Conservation (phyloP, 768 basidiomycete species). For the Tylopilus felleus region DNA sequence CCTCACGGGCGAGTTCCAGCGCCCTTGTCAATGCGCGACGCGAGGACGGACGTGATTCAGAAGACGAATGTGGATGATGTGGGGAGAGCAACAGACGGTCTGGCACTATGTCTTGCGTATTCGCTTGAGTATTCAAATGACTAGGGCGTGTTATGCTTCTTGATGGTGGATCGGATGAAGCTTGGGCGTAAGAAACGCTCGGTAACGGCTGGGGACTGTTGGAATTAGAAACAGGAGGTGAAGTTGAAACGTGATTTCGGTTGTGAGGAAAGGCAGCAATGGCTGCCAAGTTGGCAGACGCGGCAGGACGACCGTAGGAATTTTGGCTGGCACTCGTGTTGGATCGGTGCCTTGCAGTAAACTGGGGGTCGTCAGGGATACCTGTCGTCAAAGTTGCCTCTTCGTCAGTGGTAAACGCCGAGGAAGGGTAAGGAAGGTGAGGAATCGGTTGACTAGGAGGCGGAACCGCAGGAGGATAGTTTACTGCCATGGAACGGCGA, state of each 20-base stretch:
- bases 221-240: constrained; percentile 22
- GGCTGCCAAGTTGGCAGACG: constrained; percentile 52
- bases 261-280: constrained; percentile 62
- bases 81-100: constrained; percentile 45
- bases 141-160: constrained; percentile 44
- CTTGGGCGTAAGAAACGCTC: constrained; percentile 37
- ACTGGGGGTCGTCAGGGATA: constrained; percentile 29
- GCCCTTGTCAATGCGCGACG: constrained; percentile 83
- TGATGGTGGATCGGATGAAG: constrained; percentile 57
- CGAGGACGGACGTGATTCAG: constrained; percentile 64
- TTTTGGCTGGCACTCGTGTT: constrained; percentile 35
- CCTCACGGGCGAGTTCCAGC: constrained; percentile 84
- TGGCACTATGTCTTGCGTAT: constrained; percentile 39
- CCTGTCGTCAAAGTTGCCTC: constrained; percentile 20
- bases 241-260: constrained; percentile 34
- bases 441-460: constrained; percentile 77
- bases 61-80: constrained; percentile 38
- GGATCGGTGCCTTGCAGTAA: constrained; percentile 33
- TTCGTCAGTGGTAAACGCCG: constrained; percentile 15
- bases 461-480: constrained; percentile 62
- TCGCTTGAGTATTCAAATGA: constrained; percentile 20
- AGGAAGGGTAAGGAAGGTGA: constrained; percentile 46
- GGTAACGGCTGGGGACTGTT: constrained; percentile 28
- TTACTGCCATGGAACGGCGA: constrained; percentile 66
- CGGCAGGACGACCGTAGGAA: constrained; percentile 32